Base-by-base conservation (phyloP, 176 grass and related monocot genomes). In the Elaeis guineensis region DNA sequence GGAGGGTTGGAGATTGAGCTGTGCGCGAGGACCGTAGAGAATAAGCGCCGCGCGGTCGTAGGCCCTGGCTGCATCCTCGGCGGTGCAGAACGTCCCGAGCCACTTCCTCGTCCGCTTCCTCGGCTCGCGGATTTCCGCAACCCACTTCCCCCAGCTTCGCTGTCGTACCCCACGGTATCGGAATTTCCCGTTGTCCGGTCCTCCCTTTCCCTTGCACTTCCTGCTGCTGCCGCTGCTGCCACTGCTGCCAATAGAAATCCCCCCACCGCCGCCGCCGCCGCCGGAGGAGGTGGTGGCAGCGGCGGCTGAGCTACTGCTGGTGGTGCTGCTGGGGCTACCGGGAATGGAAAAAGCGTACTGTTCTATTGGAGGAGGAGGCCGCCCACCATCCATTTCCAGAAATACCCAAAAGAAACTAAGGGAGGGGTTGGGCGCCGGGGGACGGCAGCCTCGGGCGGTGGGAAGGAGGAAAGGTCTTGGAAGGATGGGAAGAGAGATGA, bases 21-120 rank as follows among this genome's bases (percentile, higher is more conserved):
- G 92, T 0, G 87, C 92, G 5, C 81, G 71, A 0, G 81, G 83
- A 12, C 92, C 92, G 35, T 96, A 85, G 52, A 96, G 78, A 55
- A 85, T 70, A n/a, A 96, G 75, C 12, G 92, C 87, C 6, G 87
- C 92, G 5, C 83, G 83, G 66, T 96, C 92, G 63, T 96, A 96
- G 0, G 92, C 92, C 8, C 78, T 72, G 2, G 92, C 87, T 19
- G 87, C 92, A 53, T 96, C 92, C 78, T 90, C 87, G n/a, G 92
- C 92, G 16, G 92, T 91, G 70, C 78, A 71, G 75, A 96, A 96
- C 19, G 92, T 96, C 26, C 92, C 92, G 57, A 96, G 89, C 89
- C 89, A 95, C 65, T 82, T 96, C 64, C 92, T 77, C 0, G 81
- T 77, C 26, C 89, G 80, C 75, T 94, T 94, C 4, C 80, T 58